These are phyloP conservation scores for Trichomonas tenax DNA, from an alignment of 208 protist genomes.

Conservation along the genomic window DNA sequence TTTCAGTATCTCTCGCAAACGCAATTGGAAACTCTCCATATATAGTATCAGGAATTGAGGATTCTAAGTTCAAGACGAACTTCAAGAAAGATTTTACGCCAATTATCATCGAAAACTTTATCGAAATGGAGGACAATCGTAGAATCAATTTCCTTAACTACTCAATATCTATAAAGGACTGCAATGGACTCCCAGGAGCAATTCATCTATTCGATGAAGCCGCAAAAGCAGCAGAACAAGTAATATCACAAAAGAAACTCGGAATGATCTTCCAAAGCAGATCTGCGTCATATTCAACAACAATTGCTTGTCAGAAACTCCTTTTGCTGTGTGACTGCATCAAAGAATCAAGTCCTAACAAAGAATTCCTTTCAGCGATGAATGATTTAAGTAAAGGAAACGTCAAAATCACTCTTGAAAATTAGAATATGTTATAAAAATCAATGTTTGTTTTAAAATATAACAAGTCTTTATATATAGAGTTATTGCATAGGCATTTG, in stretches of 20 bases:
- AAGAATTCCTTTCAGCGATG: not conserved
- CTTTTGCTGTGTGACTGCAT: not conserved
- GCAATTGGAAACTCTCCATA: not conserved
- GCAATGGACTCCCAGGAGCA: not conserved
- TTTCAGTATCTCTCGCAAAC: not conserved
- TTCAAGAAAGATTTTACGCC: not conserved
- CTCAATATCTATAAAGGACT: not conserved
- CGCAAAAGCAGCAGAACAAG: not conserved
- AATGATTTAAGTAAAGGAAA: not conserved
- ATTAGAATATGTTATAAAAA: too few species aligned
- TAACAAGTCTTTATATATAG: too few species aligned
- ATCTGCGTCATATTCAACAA: not conserved
- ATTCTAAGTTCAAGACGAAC: not conserved
- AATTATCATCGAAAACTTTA: not conserved
- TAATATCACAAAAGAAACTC: not conserved
- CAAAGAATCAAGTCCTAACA: not conserved
- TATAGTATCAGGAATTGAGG: not conserved
- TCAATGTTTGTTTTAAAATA: too few species aligned
- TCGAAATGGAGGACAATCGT: not conserved
- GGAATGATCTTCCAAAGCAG: not conserved
- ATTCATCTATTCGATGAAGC: not conserved
- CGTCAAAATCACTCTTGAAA: not conserved
- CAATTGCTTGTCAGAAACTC: not conserved
- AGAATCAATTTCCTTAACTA: not conserved
- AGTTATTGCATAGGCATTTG: not conserved